These are phyloP conservation scores for Penicillium fuscoglaucum DNA, from an alignment of 2,329 filamentous ascomycete species.

Conservation along the genomic window DNA sequence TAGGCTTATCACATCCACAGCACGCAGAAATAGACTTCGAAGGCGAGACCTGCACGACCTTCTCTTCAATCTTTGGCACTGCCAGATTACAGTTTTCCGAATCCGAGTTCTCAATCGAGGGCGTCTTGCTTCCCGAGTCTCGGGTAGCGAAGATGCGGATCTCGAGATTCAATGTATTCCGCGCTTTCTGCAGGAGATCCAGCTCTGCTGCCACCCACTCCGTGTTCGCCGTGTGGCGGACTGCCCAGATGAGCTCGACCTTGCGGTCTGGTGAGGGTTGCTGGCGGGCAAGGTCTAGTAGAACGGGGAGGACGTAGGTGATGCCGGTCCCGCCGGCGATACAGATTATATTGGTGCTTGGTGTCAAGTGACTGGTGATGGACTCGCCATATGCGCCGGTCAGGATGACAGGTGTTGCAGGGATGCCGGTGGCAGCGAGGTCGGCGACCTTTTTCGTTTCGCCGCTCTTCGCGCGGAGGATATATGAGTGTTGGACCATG, in stretches of 20 bases:
- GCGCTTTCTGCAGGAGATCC: slow-evolving; percentile 47
- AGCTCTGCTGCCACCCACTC: slow-evolving; percentile 62
- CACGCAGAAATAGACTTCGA: slow-evolving; percentile 6
- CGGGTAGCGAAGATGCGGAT: slow-evolving; percentile 63
- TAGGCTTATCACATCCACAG: slow-evolving; percentile 15
- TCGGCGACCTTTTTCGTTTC: slow-evolving; percentile 27
- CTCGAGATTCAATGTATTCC: slow-evolving; percentile 44
- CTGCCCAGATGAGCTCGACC: slow-evolving; percentile 65
- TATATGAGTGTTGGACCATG: slow-evolving; percentile 28
- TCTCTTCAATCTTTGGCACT: slow-evolving; percentile 9
- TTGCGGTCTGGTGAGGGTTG: slow-evolving; percentile 43
- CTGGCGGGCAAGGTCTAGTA: slow-evolving; percentile 38
- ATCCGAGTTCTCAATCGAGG: slow-evolving; percentile 1
- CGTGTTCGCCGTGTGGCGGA: slow-evolving; percentile 56
- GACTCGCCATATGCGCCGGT: slow-evolving; percentile 64
- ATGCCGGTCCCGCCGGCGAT: slow-evolving; percentile 61
- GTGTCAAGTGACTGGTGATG: slow-evolving; percentile 44
- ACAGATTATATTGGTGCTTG: slow-evolving; percentile 50
- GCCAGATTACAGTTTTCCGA: slow-evolving; percentile 5
- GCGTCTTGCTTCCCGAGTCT: slow-evolving; percentile 34
- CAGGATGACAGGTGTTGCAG: slow-evolving; percentile 58
- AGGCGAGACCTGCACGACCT: slow-evolving; percentile 5
- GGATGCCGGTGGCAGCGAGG: slow-evolving; percentile 17
- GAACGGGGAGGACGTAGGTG: slow-evolving; percentile 56
- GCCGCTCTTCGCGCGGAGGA: slow-evolving; percentile 54